Evolutionary conservation across 2,329 filamentous ascomycete genomes (phyloP).

Genomic region (Fusarium hainanense): DNA sequence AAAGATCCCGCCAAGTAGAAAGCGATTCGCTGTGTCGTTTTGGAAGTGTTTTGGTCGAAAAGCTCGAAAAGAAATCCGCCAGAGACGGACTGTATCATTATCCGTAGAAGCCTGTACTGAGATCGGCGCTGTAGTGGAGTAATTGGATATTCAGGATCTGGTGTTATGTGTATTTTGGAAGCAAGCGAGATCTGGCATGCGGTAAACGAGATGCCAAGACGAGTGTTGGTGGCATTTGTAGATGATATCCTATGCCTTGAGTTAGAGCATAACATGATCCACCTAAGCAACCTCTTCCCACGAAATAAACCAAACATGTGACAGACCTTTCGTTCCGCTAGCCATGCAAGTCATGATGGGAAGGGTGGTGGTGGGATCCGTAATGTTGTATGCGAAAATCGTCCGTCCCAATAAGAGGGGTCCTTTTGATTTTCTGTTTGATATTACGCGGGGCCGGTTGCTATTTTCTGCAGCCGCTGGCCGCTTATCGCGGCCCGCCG

Average conservation of each 20-base stretch:
- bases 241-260: constrained; percentile 6
- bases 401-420: constrained; percentile 17
- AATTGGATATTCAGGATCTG: constrained; percentile 21
- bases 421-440: background rate
- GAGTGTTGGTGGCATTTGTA: background rate
- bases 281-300: constrained; percentile 21
- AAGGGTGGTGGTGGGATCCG: constrained; percentile 14
- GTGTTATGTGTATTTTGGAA: constrained; percentile 12
- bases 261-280: constrained; percentile 30
- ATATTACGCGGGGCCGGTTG: constrained; percentile 31
- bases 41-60: constrained; percentile 26
- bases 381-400: constrained; percentile 13
- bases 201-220: constrained; percentile 25
- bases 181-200: constrained; percentile 13
- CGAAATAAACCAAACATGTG: constrained; percentile 11
- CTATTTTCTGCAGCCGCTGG: constrained; percentile 47
- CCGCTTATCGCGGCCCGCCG: constrained; percentile 40
- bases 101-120: constrained; percentile 9
- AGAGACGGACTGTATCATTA: constrained; percentile 33
- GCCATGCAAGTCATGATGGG: constrained; percentile 39
- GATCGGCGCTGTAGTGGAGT: constrained; percentile 15
- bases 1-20: constrained; percentile 43
- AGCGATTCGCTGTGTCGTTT: constrained; percentile 18
- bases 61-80: constrained; percentile 17
- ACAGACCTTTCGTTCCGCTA: constrained; percentile 19